These are phyloP conservation scores for Tolypocladium guangdongense DNA, from an alignment of 2,329 filamentous ascomycete genomes.

Conservation along the genomic window DNA sequence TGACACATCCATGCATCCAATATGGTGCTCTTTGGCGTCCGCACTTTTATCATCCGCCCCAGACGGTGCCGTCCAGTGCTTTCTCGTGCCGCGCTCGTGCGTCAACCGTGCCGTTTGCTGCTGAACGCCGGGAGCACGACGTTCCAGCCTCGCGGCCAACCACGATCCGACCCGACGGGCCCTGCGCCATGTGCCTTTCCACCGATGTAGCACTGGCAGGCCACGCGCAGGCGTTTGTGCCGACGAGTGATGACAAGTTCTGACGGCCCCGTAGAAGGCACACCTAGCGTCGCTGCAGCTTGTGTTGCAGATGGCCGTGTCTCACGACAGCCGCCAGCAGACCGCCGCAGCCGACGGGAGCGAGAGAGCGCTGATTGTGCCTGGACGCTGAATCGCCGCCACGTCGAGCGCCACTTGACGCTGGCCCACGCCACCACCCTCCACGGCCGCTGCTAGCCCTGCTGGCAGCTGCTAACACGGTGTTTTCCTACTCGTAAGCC, in stretches of 20 bases:
- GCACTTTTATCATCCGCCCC: not conserved
- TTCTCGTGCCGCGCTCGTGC: not conserved
- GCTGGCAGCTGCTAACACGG: not conserved
- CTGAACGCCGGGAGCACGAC: not conserved
- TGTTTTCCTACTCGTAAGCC: no score
- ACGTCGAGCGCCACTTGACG: conserved; percentile 2
- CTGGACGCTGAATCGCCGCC: not conserved
- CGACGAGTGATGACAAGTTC: not conserved
- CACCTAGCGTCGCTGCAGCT: not conserved
- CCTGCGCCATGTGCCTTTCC: not conserved
- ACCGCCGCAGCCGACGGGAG: not conserved
- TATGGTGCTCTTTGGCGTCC: not conserved
- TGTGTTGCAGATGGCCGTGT: not conserved
- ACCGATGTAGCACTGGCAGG: not conserved
- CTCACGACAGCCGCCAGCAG: not conserved
- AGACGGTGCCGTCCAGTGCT: not conserved
- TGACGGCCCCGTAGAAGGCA: not conserved
- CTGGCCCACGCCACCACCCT: not conserved
- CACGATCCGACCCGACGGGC: not conserved
- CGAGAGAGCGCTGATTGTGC: not conserved
- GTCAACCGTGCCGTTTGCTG: not conserved
- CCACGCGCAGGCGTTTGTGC: not conserved
- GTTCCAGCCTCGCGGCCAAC: not conserved
- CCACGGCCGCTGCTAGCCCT: not conserved
- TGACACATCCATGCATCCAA: not conserved